Percentiles rank a stretch among this genome's conserved stretches.
phyloP scores from a whole-genome alignment of 2,329 filamentous ascomycete species.

The Dactylellina leptospora region DNA sequence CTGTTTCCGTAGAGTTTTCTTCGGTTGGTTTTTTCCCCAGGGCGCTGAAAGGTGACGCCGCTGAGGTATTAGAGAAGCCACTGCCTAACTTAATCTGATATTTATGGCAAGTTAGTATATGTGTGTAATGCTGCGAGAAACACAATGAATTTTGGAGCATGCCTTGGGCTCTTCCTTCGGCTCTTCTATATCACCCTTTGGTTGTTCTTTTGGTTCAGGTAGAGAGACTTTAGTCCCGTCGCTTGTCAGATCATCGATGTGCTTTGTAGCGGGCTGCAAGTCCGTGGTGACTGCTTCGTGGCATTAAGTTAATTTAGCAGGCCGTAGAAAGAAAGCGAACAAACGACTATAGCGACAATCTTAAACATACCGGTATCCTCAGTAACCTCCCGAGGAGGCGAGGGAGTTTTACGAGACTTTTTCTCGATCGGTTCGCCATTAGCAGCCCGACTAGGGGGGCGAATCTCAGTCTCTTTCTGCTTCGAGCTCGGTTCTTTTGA shows the following conservation, averaged over 20 bases:
- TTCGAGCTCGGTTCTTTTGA: slow-evolving; percentile 29
- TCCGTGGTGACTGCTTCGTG: slow-evolving; percentile 19
- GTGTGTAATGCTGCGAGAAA: no score
- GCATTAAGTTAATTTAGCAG: not conserved
- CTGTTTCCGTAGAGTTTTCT: not conserved
- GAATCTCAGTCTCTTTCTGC: slow-evolving; percentile 24
- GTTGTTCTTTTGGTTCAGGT: not conserved
- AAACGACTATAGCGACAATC: slow-evolving; percentile 9
- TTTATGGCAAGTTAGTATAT: not conserved
- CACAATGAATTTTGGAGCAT: no score
- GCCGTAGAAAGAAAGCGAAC: not conserved
- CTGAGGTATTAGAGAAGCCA: slow-evolving; percentile 47
- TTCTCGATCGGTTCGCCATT: slow-evolving; percentile 49
- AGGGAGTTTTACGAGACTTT: slow-evolving; percentile 37
- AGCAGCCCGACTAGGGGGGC: slow-evolving; percentile 38
- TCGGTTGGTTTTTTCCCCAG: slow-evolving; percentile 11
- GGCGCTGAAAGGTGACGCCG: slow-evolving; percentile 40
- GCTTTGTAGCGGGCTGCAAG: slow-evolving; percentile 3
- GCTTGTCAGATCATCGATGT: not conserved
- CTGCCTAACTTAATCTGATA: slow-evolving; percentile 6
- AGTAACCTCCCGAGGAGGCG: slow-evolving; percentile 33
- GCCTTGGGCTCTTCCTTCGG: slow-evolving; percentile 24
- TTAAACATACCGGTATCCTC: slow-evolving; percentile 45
- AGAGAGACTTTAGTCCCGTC: not conserved
- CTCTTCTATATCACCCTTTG: slow-evolving; percentile 1